Evolutionary conservation across 2,329 filamentous ascomycete genomes (phyloP).

Genomic region (Aspergillus niger): DNA sequence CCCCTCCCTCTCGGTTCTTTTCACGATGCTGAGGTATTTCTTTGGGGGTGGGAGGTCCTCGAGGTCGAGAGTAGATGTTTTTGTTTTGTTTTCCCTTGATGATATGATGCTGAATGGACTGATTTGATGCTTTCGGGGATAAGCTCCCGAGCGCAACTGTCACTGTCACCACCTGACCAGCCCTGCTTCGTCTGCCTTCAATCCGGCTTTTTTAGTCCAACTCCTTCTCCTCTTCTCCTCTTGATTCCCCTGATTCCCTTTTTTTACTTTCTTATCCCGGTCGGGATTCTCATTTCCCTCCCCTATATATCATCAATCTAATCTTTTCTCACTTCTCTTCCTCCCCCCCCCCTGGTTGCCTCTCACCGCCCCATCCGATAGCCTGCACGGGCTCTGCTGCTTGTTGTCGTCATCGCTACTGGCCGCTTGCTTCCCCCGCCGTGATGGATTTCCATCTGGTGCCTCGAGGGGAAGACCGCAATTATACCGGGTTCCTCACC

Average conservation of each 20-base stretch:
- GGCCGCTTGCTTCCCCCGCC: not conserved
- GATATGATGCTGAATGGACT: not conserved
- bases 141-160: not conserved
- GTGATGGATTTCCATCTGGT: conserved; percentile 48
- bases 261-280: not conserved
- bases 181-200: not conserved
- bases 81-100: too few species aligned
- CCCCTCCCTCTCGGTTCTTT: not conserved
- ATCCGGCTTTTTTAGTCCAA: not conserved
- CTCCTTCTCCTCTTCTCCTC: not conserved
- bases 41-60: not conserved
- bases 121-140: not conserved
- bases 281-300: not conserved
- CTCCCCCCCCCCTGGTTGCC: not conserved
- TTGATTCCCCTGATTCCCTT: not conserved
- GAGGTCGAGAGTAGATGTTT: too few species aligned
- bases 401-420: not conserved
- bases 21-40: conserved; percentile 3
- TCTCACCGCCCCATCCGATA: not conserved
- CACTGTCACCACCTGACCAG: not conserved
- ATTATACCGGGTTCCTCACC: conserved; percentile 52
- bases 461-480: conserved; percentile 44
- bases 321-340: not conserved
- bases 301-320: not conserved
- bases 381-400: not conserved